phyloP scores from a whole-genome alignment of 2,329 filamentous ascomycete species.

The Fusarium decemcellulare region DNA sequence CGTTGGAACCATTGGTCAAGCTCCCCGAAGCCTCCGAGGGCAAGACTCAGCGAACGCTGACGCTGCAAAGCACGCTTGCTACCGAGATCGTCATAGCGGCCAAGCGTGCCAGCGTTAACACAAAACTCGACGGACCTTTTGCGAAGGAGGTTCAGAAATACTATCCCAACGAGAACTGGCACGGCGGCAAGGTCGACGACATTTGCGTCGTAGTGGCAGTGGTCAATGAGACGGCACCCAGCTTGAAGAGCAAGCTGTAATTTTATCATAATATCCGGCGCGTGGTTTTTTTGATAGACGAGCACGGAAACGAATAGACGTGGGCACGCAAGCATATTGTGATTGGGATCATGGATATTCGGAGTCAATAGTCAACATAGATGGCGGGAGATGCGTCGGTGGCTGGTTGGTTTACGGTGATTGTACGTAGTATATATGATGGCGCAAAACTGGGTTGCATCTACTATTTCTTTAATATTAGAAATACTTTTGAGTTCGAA shows the following conservation, averaged over 20 bases:
- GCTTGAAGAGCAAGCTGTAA: constrained; percentile 53
- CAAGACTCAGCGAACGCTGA: constrained; percentile 55
- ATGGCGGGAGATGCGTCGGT: constrained; percentile 21
- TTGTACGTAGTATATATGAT: constrained; percentile 31
- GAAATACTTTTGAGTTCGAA: constrained; percentile 13
- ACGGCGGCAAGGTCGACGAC: constrained; percentile 95
- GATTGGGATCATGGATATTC: constrained; percentile 42
- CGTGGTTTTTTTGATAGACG: constrained; percentile 41
- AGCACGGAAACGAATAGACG: constrained; percentile 42
- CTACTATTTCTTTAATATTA: constrained; percentile 37
- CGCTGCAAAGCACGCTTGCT: constrained; percentile 84
- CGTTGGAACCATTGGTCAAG: constrained; percentile 64
- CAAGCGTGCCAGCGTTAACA: constrained; percentile 87
- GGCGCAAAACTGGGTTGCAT: constrained; percentile 37
- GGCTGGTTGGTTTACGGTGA: constrained; percentile 32
- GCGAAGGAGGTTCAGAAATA: constrained; percentile 93
- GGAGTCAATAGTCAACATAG: constrained; percentile 46
- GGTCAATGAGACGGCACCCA: constrained; percentile 73
- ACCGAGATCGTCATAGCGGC: constrained; percentile 85
- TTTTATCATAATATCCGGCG: constrained; percentile 34
- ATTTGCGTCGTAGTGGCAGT: constrained; percentile 89
- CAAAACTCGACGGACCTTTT: constrained; percentile 89
- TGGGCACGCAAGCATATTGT: constrained; percentile 45
- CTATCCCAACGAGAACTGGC: constrained; percentile 89
- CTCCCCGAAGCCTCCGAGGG: constrained; percentile 45